phyloP scores from a whole-genome alignment of 192 early-diverging fungal species.

The Backusella tuberculispora region DNA sequence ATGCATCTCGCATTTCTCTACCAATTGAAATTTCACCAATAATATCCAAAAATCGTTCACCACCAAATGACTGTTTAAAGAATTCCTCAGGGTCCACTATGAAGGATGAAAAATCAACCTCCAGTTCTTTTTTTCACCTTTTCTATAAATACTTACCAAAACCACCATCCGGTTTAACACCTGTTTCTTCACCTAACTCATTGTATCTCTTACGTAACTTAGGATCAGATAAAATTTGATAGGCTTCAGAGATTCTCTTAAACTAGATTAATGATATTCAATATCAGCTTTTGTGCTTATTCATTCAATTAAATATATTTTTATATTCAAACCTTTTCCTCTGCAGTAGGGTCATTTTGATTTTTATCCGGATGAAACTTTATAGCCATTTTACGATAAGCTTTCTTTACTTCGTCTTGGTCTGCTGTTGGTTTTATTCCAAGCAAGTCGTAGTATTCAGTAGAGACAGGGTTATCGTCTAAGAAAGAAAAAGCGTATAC shows the following conservation, averaged over 20 bases:
- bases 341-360: constrained; percentile 39
- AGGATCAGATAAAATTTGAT: constrained; percentile 94
- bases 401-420: constrained; percentile 89
- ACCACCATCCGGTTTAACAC: constrained; percentile 62
- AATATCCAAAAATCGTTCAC: constrained; percentile 95
- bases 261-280: constrained; percentile 56
- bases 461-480: constrained; percentile 79
- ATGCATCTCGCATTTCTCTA: constrained; percentile 85
- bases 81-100: constrained; percentile 92
- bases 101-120: not conserved
- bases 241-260: constrained; percentile 96
- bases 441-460: constrained; percentile 90
- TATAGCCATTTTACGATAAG: constrained; percentile 83
- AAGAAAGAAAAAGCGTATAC: constrained; percentile 48
- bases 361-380: constrained; percentile 94
- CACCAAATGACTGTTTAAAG: constrained; percentile 96
- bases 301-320: not conserved
- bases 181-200: constrained; percentile 73
- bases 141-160: constrained; percentile 50
- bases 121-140: not conserved
- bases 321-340: constrained; percentile 31
- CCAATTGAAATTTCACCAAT: constrained; percentile 98
- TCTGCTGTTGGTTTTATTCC: constrained; percentile 75
- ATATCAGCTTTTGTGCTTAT: not conserved
- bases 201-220: constrained; percentile 89